These are phyloP conservation scores for Hypsizygus marmoreus DNA, from an alignment of 768 basidiomycete genomes.

Conservation along the genomic window DNA sequence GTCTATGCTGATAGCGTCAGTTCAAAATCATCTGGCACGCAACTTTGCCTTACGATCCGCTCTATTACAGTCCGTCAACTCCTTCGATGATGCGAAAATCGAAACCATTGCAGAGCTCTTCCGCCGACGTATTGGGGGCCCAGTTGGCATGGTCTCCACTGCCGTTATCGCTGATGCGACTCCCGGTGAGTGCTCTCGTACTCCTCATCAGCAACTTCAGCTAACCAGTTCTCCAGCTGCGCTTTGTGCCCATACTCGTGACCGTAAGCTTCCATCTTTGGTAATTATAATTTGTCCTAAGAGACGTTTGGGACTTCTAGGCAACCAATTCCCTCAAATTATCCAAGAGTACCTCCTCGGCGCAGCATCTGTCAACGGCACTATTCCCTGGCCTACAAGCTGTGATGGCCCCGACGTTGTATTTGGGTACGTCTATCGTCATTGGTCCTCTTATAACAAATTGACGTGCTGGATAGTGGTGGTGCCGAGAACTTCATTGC, in stretches of 20 bases:
- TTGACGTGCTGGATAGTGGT: constrained; percentile 28
- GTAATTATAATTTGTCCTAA: background rate
- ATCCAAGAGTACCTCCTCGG: constrained; percentile 40
- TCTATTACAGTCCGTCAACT: constrained; percentile 34
- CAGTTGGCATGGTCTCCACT: constrained; percentile 48
- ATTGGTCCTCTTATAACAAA: background rate
- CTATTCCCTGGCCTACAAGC: constrained; percentile 41
- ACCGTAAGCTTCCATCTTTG: constrained; percentile 26
- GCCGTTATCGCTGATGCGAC: constrained; percentile 47
- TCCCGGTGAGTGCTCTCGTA: constrained; percentile 28
- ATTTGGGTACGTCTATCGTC: constrained; percentile 33
- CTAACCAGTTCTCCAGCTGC: constrained; percentile 26
- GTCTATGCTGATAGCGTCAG: constrained; percentile 45
- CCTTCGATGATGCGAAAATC: constrained; percentile 45
- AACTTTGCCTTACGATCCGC: background rate
- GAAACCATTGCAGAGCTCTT: constrained; percentile 48
- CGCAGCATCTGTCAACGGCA: constrained; percentile 31
- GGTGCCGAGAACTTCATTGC: constrained; percentile 47
- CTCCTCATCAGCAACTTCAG: background rate
- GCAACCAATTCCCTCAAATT: constrained; percentile 31
- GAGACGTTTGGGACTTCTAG: constrained; percentile 12
- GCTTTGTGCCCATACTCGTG: constrained; percentile 43
- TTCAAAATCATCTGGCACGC: background rate
- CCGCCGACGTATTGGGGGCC: constrained; percentile 39
- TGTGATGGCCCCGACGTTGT: constrained; percentile 45